Conservation (phyloP, 2,329 filamentous ascomycete genomes). For the Xylariaceae sp. region DNA sequence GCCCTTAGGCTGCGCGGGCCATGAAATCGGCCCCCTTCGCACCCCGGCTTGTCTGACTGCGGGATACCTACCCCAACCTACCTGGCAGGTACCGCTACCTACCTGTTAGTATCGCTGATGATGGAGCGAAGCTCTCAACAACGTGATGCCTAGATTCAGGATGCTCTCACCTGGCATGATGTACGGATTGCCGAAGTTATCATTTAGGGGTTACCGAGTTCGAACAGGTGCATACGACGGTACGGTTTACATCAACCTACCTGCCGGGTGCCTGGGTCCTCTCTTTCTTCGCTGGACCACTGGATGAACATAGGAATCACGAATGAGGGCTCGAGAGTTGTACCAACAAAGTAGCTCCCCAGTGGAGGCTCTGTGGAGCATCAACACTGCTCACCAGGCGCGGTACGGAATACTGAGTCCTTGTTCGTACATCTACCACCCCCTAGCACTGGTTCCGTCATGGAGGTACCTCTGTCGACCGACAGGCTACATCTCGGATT, state of each 20-base stretch:
- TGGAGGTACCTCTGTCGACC: too few relatives aligned
- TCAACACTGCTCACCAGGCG: background rate
- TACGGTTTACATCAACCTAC: too few relatives aligned
- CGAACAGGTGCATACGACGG: background rate
- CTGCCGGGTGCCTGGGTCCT: too few relatives aligned
- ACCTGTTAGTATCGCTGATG: background rate
- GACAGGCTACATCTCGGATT: background rate
- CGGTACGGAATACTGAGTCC: too few relatives aligned
- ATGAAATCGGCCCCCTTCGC: constrained; percentile 16
- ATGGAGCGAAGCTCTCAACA: background rate
- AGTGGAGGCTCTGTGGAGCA: background rate
- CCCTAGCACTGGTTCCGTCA: background rate
- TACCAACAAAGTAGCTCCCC: background rate
- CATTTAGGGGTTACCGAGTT: background rate
- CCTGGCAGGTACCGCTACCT: background rate
- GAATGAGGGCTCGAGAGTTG: background rate
- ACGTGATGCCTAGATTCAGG: constrained; percentile 4
- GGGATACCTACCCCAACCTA: constrained; percentile 1
- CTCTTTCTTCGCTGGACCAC: background rate
- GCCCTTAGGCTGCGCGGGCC: constrained; percentile 15
- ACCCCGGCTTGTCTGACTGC: constrained; percentile 13
- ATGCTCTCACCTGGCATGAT: background rate
- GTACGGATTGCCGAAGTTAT: background rate
- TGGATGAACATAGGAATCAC: background rate
- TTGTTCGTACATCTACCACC: background rate